Evolutionary conservation across 2,329 filamentous ascomycete genomes (phyloP).

Genomic region (Aureobasidium mangrovei): DNA sequence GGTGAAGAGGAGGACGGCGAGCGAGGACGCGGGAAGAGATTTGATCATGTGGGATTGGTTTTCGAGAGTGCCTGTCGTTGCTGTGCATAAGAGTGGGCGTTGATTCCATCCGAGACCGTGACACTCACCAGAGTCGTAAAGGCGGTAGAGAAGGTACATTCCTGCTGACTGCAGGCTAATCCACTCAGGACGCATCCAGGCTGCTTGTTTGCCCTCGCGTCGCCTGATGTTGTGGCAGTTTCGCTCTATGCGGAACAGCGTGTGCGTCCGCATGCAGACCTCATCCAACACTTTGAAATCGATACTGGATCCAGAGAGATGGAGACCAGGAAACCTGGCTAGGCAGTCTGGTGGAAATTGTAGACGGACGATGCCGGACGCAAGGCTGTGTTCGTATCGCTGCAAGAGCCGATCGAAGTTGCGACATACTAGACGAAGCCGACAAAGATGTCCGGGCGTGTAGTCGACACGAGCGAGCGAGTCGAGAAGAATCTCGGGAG

Average conservation of each 20-base stretch:
- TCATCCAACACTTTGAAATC: slow-evolving; percentile 19
- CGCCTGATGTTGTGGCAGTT: slow-evolving; percentile 24
- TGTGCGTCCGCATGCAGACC: slow-evolving; percentile 18
- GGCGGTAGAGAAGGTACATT: slow-evolving; percentile 25
- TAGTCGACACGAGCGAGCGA: slow-evolving; percentile 24
- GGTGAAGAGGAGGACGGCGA: slow-evolving; percentile 27
- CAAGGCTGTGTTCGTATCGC: slow-evolving; percentile 24
- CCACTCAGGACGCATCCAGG: slow-evolving; percentile 27
- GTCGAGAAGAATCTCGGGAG: slow-evolving; percentile 24
- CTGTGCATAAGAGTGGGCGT: neutral
- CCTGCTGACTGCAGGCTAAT: slow-evolving; percentile 25
- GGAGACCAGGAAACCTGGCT: slow-evolving; percentile 20
- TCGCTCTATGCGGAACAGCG: slow-evolving; percentile 18
- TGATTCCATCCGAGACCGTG: neutral
- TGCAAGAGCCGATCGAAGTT: slow-evolving; percentile 22
- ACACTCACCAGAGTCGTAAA: slow-evolving; percentile 20
- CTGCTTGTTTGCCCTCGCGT: slow-evolving; percentile 21
- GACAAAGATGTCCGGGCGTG: slow-evolving; percentile 17
- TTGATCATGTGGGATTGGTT: slow-evolving; percentile 21
- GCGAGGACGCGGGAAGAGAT: slow-evolving; percentile 23
- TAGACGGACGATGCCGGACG: slow-evolving; percentile 19
- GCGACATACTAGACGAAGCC: slow-evolving; percentile 22
- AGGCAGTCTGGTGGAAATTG: slow-evolving; percentile 16
- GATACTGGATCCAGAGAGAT: slow-evolving; percentile 2
- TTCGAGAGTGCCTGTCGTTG: neutral